Conservation (phyloP, 257 asterid species). For the Przewalskia tangutica region DNA sequence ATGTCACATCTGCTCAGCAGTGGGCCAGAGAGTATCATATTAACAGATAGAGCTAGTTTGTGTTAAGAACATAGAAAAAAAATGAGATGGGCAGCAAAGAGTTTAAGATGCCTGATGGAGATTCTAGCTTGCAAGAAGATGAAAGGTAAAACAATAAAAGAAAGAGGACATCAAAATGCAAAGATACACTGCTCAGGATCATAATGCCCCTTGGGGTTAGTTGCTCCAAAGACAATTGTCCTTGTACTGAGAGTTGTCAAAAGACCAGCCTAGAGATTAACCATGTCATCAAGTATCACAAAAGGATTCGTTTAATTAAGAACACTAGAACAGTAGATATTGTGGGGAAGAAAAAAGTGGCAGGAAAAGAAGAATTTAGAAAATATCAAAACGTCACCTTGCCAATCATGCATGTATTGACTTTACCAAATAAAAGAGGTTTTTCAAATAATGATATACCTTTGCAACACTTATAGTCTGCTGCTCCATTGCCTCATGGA, state of each 20-base stretch:
- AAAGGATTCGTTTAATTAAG: background rate
- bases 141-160: background rate
- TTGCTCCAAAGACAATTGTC: constrained; percentile 91
- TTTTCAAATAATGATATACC: constrained; percentile 32
- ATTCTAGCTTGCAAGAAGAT: background rate
- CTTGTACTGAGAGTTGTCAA: constrained; percentile 94
- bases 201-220: constrained; percentile 97
- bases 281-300: background rate
- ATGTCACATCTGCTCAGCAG: constrained; percentile 92
- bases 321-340: background rate
- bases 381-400: background rate
- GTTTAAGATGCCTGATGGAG: background rate
- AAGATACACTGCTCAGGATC: constrained; percentile 93
- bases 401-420: background rate
- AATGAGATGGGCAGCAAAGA: constrained; percentile 1
- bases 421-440: background rate
- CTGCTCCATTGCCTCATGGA: constrained; percentile 99
- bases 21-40: constrained; percentile 95
- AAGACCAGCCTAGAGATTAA: constrained; percentile 79
- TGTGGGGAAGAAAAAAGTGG: background rate
- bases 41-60: constrained; percentile 76
- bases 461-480: constrained; percentile 98
- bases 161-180: constrained; percentile 4
- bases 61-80: constrained; percentile 29
- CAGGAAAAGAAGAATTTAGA: background rate